phyloP scores from a whole-genome alignment of 805 yeast species.

The Yarrowia sp. region DNA sequence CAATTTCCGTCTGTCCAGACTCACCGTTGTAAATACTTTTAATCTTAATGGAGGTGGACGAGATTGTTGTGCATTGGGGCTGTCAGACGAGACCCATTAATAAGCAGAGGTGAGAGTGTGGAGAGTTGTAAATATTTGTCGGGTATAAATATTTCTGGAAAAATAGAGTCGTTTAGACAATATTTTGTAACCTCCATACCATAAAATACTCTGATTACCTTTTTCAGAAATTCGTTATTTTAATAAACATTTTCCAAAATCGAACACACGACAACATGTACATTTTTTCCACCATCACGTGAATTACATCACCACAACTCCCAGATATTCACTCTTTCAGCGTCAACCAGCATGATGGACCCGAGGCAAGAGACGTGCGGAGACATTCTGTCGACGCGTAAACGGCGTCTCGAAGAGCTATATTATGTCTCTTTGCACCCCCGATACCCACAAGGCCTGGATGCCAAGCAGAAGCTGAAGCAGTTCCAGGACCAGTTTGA shows the following conservation, averaged over 20 bases:
- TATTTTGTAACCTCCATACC: no score
- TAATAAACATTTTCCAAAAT: not conserved
- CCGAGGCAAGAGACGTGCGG: constrained; percentile 36
- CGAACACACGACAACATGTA: not conserved
- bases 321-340: constrained; percentile 21
- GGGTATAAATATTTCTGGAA: not conserved
- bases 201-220: no score
- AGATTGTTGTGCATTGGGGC: constrained; percentile 14
- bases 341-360: constrained; percentile 35
- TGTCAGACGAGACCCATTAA: not conserved
- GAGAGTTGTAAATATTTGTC: not conserved
- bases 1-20: constrained; percentile 22
- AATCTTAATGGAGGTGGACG: constrained; percentile 19
- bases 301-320: constrained; percentile 26
- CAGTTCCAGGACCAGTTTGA: constrained; percentile 50
- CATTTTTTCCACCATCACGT: constrained; percentile 26
- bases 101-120: not conserved
- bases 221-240: no score
- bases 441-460: constrained; percentile 55
- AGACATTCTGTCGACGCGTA: constrained; percentile 49
- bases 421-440: constrained; percentile 65
- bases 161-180: not conserved
- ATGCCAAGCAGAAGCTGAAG: constrained; percentile 47
- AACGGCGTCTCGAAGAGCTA: constrained; percentile 65
- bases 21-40: constrained; percentile 8